phyloP scores from a whole-genome alignment of 2,329 filamentous ascomycete species.

The Penicillium frequentans region DNA sequence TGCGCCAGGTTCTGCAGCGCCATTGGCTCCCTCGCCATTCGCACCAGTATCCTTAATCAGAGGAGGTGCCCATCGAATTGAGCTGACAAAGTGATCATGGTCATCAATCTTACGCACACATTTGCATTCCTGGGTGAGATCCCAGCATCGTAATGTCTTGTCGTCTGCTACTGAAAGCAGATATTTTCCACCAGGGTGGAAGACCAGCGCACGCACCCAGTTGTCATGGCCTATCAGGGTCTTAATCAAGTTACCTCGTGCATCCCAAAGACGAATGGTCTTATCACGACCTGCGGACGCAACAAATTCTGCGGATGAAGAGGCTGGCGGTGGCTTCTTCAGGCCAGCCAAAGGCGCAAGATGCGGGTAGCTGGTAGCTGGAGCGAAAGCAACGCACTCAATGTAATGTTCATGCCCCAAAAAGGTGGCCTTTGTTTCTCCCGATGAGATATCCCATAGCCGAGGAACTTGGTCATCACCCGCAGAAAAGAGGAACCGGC shows the following conservation, averaged over 20 bases:
- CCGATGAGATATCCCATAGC: slow-evolving; percentile 78
- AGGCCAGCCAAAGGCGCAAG: slow-evolving; percentile 75
- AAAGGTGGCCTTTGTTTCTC: slow-evolving; percentile 76
- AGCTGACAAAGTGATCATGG: slow-evolving; percentile 82
- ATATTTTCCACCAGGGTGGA: slow-evolving; percentile 91
- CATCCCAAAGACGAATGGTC: slow-evolving; percentile 85
- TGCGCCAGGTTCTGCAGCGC: slow-evolving; percentile 12
- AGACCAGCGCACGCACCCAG: slow-evolving; percentile 83
- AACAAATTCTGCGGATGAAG: slow-evolving; percentile 79
- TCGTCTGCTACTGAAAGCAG: slow-evolving; percentile 84
- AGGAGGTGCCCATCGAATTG: slow-evolving; percentile 75
- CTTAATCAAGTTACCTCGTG: slow-evolving; percentile 78
- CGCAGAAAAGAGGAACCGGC: slow-evolving; percentile 77
- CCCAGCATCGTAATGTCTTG: slow-evolving; percentile 92
- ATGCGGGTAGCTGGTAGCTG: slow-evolving; percentile 73
- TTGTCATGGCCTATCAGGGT: slow-evolving; percentile 88
- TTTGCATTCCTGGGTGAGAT: slow-evolving; percentile 84
- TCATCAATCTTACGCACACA: slow-evolving; percentile 78
- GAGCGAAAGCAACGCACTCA: slow-evolving; percentile 84
- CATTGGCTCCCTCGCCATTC: slow-evolving; percentile 14
- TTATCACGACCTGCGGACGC: slow-evolving; percentile 90
- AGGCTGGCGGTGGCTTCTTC: slow-evolving; percentile 75
- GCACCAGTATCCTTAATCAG: slow-evolving; percentile 22
- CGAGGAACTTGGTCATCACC: slow-evolving; percentile 80
- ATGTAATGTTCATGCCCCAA: slow-evolving; percentile 84